Base-by-base conservation (phyloP, 2,329 filamentous ascomycete genomes). In the Arthrobotrys sphaeroides region DNA sequence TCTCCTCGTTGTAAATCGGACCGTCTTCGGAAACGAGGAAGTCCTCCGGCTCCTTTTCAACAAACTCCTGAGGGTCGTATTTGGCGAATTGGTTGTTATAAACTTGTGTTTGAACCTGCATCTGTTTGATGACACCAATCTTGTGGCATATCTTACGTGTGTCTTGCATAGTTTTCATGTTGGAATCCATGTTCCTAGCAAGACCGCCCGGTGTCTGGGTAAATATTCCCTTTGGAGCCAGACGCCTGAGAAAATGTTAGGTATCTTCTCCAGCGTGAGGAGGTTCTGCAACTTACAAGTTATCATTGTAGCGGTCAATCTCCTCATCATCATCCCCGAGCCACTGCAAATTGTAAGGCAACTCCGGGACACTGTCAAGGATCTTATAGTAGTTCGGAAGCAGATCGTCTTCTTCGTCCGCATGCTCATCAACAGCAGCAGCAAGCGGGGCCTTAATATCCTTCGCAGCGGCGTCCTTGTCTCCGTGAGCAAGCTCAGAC, bases 71-170 rank as follows among this genome's bases (percentile, higher is more conserved):
- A 0, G 91, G 91, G 77, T 97, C 92, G 81, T 96, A 97, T 83
- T 97, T 97, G 78, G 94, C 93, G 80, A 99, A 99, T 82, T 99
- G 95, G 81, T 99, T 99, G 80, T 94, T 91, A 81, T 99, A 99
- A 81, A 96, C 91, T 87, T 97, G 95, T 60, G 93, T 92, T 82
- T 99, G 95, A 64, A 98, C 89, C 83, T 99, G 95, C 95, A 99
- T 99, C 84, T 99, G 95, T 84, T 98, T 99, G 82, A 99, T 95
- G 77, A 99, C 93, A 55, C 92, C 90, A 81, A 99, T 97, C 84
- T 98, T 99, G 9, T 93, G 93, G 80, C 93, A 96, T 28, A 99
- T 87, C 81, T 97, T 98, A 79, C 95, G 88, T 0, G 95, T 99
- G 80, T 98, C 94, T 82, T 99, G 95, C 87, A 99, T 94, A 81